Percentiles rank a stretch among this genome's conserved stretches.
Conservation (phyloP, 495 filamentous ascomycete genomes). For the Xylaria sp. region DNA sequence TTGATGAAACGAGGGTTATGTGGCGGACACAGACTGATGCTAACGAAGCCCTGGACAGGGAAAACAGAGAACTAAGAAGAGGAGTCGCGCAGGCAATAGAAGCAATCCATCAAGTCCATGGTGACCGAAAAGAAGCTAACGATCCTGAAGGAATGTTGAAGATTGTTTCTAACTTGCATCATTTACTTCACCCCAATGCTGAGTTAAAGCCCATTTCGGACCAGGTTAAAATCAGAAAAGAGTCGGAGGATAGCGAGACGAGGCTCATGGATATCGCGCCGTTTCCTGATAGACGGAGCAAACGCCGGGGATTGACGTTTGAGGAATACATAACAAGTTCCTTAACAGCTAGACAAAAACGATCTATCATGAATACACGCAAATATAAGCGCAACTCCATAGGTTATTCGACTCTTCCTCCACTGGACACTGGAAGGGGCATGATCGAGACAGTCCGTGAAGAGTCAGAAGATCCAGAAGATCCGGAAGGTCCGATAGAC, state of each 20-base stretch:
- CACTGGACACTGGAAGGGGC: not conserved
- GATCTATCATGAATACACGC: no score
- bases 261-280: not conserved
- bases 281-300: not conserved
- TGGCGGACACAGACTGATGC: conserved; percentile 10
- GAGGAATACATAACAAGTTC: no score
- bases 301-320: no score
- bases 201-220: not conserved
- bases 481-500: no score
- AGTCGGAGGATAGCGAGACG: not conserved
- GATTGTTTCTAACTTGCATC: conserved; percentile 3
- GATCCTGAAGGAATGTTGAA: not conserved
- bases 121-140: not conserved
- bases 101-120: not conserved
- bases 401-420: no score
- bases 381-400: no score
- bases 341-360: no score
- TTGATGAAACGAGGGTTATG: not conserved
- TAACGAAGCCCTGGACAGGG: not conserved
- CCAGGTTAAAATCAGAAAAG: not conserved
- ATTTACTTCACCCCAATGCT: not conserved
- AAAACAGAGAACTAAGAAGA: not conserved
- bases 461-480: not conserved
- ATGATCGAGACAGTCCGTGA: not conserved
- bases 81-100: conserved; percentile 8